These are phyloP conservation scores for Mortierella antarctica DNA, from an alignment of 192 early-diverging fungal genomes.

Conservation along the genomic window DNA sequence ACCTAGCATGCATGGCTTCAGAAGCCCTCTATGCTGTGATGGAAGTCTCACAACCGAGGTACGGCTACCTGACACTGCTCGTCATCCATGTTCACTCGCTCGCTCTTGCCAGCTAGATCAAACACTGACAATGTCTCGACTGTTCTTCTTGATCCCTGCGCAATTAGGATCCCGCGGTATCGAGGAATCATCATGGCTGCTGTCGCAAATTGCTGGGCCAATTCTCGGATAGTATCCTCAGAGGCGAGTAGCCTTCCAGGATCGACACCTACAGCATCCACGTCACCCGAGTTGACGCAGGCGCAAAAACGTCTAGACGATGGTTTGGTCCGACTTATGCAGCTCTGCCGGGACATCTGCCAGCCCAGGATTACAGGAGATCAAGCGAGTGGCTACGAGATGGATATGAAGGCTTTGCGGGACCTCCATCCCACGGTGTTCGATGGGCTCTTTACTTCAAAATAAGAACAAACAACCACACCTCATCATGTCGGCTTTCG, in stretches of 20 bases:
- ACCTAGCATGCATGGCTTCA: slow-evolving; percentile 23
- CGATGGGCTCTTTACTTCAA: slow-evolving; percentile 15
- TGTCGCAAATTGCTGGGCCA: slow-evolving; percentile 47
- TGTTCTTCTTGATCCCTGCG: not conserved
- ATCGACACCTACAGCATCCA: not conserved
- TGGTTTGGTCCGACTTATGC: slow-evolving; percentile 14
- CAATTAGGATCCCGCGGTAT: slow-evolving; percentile 16
- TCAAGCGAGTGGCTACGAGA: slow-evolving; percentile 5
- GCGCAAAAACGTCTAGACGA: slow-evolving; percentile 18
- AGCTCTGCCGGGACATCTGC: slow-evolving; percentile 15
- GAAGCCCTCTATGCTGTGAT: slow-evolving; percentile 20
- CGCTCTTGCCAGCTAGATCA: not conserved
- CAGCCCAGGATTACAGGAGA: slow-evolving; percentile 4
- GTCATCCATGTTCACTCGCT: slow-evolving; percentile 1
- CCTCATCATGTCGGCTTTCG: not conserved
- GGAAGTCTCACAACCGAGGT: slow-evolving; percentile 23
- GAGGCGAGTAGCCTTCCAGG: not conserved
- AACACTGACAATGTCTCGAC: not conserved
- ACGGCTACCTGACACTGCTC: not conserved
- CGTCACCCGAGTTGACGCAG: not conserved
- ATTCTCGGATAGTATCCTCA: slow-evolving; percentile 26
- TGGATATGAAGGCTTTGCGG: slow-evolving; percentile 15
- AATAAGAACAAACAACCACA: not conserved
- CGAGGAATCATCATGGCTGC: slow-evolving; percentile 34
- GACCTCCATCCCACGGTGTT: slow-evolving; percentile 29